phyloP scores from a whole-genome alignment of 2,329 filamentous ascomycete species.

The Helotiales sp. region DNA sequence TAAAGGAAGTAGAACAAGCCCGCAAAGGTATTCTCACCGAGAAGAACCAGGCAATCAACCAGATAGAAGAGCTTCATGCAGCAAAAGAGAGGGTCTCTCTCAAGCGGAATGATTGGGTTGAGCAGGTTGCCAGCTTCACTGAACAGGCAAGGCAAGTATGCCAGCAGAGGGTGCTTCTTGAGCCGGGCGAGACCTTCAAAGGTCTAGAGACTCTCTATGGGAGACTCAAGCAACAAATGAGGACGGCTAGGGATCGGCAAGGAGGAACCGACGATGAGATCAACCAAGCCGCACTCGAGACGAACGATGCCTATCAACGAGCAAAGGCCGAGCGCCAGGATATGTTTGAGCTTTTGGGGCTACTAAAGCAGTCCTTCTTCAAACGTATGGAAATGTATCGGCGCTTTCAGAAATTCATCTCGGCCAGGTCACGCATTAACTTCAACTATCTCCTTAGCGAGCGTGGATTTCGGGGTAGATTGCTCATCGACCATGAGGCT shows the following conservation, averaged over 20 bases:
- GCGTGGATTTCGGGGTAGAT: slow-evolving; percentile 80
- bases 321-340: slow-evolving; percentile 46
- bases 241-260: slow-evolving; percentile 52
- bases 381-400: slow-evolving; percentile 76
- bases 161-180: slow-evolving; percentile 57
- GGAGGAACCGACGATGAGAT: slow-evolving; percentile 68
- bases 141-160: slow-evolving; percentile 55
- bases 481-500: slow-evolving; percentile 70
- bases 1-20: slow-evolving; percentile 47
- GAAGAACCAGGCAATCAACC: slow-evolving; percentile 61
- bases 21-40: slow-evolving; percentile 55
- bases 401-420: slow-evolving; percentile 81
- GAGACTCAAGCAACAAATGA: slow-evolving; percentile 58
- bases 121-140: slow-evolving; percentile 53
- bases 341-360: slow-evolving; percentile 41
- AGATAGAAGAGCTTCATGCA: slow-evolving; percentile 48
- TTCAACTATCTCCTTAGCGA: slow-evolving; percentile 90
- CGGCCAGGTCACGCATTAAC: slow-evolving; percentile 78
- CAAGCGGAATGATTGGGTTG: slow-evolving; percentile 48
- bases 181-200: slow-evolving; percentile 61
- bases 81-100: slow-evolving; percentile 46
- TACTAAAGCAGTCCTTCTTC: slow-evolving; percentile 59
- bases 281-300: slow-evolving; percentile 44
- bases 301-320: slow-evolving; percentile 41
- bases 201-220: slow-evolving; percentile 56